Conservation (phyloP, 2,329 filamentous ascomycete genomes). For the Ceratocystis alfenasii region DNA sequence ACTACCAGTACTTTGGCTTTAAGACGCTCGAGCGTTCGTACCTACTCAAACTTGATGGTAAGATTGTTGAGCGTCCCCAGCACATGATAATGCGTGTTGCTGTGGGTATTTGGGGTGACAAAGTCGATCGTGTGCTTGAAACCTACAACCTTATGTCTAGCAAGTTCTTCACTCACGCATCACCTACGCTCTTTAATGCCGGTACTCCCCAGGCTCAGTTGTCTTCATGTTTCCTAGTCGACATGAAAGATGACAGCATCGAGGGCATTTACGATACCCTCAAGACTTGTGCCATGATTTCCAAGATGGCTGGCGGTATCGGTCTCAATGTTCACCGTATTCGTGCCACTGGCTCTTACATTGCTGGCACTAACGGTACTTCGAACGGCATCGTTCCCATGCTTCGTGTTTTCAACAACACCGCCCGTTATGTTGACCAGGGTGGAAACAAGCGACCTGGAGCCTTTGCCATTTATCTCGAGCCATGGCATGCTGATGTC, state of each 20-base stretch:
- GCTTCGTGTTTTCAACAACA: conserved; percentile 99
- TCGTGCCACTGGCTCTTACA: conserved; percentile 93
- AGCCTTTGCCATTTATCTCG: conserved; percentile 96
- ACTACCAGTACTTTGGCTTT: conserved; percentile 99
- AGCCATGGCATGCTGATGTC: conserved; percentile 97
- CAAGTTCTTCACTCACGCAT: conserved; percentile 97
- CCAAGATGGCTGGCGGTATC: conserved; percentile 97
- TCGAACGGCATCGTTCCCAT: conserved; percentile 96
- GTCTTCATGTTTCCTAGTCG: conserved; percentile 95
- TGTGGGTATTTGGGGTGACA: conserved; percentile 89
- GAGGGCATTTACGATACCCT: conserved; percentile 98
- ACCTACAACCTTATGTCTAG: conserved; percentile 98
- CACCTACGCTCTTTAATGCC: conserved; percentile 94
- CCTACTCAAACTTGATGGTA: conserved; percentile 85
- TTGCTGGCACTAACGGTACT: conserved; percentile 93
- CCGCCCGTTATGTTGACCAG: conserved; percentile 94
- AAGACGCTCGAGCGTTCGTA: conserved; percentile 98
- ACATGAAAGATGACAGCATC: conserved; percentile 99
- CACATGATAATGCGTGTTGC: conserved; percentile 99
- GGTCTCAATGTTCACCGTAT: conserved; percentile 95
- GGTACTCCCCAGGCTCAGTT: conserved; percentile 90
- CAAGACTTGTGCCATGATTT: conserved; percentile 99
- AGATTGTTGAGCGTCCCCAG: conserved; percentile 93
- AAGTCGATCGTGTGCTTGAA: conserved; percentile 89
- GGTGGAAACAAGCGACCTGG: conserved; percentile 98